Conservation (phyloP, 129 eudicot species). For the Helianthus annuus region DNA sequence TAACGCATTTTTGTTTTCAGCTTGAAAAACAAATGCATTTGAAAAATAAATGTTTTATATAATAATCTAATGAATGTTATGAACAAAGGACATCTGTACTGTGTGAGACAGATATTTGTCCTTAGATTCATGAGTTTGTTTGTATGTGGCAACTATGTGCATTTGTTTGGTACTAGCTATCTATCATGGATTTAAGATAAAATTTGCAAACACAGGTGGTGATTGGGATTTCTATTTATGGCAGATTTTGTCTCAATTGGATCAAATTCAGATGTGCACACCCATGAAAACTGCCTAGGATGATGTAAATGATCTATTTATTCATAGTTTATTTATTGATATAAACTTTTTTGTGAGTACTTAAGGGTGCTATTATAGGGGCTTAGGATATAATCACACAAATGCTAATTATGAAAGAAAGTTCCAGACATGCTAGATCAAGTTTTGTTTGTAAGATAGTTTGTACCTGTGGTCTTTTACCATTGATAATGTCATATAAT, state of each 20-base stretch:
- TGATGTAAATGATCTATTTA: not conserved
- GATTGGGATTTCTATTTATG: slow-evolving; percentile 19
- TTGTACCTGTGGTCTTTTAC: too few relatives aligned
- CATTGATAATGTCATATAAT: slow-evolving; percentile 10
- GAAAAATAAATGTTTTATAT: too few relatives aligned
- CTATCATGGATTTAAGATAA: slow-evolving; percentile 20
- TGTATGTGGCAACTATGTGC: slow-evolving; percentile 22
- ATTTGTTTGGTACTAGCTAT: not conserved
- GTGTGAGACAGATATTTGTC: not conserved
- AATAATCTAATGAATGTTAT: slow-evolving; percentile 12
- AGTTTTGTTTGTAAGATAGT: too few relatives aligned
- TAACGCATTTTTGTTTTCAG: too few relatives aligned
- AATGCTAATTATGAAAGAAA: too few relatives aligned
- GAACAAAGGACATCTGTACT: slow-evolving; percentile 24
- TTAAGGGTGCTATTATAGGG: slow-evolving; percentile 8
- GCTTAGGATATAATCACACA: slow-evolving; percentile 16
- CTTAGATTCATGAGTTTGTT: slow-evolving; percentile 16
- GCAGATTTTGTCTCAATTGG: slow-evolving; percentile 9
- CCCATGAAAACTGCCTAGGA: slow-evolving; percentile 11
- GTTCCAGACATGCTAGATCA: too few relatives aligned
- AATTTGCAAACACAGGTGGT: slow-evolving; percentile 4
- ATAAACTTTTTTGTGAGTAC: not conserved
- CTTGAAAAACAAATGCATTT: too few relatives aligned
- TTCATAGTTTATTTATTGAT: not conserved
- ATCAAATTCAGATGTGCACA: slow-evolving; percentile 4